A percentile compares a stretch with the other conserved stretches of the same genome.
phyloP scores from a whole-genome alignment of 2,329 filamentous ascomycete genomes.

The Dothidotthia symphoricarpi region DNA sequence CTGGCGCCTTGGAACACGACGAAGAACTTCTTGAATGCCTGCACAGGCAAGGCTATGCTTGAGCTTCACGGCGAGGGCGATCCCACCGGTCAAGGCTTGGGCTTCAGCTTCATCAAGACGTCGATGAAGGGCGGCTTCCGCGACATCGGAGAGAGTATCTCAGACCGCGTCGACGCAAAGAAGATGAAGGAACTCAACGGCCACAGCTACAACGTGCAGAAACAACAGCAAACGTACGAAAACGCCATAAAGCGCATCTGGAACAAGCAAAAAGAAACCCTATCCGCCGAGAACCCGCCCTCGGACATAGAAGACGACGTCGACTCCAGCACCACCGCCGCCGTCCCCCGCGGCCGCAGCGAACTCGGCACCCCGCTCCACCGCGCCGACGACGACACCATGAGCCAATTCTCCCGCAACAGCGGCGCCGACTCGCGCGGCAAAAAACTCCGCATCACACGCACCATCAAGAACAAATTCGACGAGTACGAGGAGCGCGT shows the following conservation, averaged over 20 bases:
- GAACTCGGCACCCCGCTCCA: conserved; percentile 60
- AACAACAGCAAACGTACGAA: conserved; percentile 89
- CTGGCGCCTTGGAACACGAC: conserved; percentile 96
- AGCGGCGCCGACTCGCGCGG: conserved; percentile 61
- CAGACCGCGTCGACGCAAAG: conserved; percentile 82
- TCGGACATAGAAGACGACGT: conserved; percentile 71
- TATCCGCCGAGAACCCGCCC: conserved; percentile 71
- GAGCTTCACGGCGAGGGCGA: conserved; percentile 92
- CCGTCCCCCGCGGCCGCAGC: conserved; percentile 52
- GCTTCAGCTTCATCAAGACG: conserved; percentile 95
- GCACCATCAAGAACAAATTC: conserved; percentile 62
- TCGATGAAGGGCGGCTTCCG: conserved; percentile 99
- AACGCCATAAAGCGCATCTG: conserved; percentile 89
- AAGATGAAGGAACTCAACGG: conserved; percentile 68
- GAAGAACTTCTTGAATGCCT: conserved; percentile 93
- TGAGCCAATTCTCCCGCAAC: conserved; percentile 51
- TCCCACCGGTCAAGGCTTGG: conserved; percentile 87
- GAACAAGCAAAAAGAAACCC: conserved; percentile 78
- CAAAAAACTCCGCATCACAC: conserved; percentile 70
- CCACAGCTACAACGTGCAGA: conserved; percentile 95
- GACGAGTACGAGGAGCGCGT: conserved; percentile 62
- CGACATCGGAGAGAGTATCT: conserved; percentile 82
- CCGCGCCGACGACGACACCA: conserved; percentile 67
- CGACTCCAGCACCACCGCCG: conserved; percentile 50
- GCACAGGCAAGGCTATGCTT: conserved; percentile 93